A percentile compares a stretch with the other conserved stretches of the same genome.
Conservation (phyloP, 2,329 filamentous ascomycete species). For the Stagonosporopsis vannaccii region DNA sequence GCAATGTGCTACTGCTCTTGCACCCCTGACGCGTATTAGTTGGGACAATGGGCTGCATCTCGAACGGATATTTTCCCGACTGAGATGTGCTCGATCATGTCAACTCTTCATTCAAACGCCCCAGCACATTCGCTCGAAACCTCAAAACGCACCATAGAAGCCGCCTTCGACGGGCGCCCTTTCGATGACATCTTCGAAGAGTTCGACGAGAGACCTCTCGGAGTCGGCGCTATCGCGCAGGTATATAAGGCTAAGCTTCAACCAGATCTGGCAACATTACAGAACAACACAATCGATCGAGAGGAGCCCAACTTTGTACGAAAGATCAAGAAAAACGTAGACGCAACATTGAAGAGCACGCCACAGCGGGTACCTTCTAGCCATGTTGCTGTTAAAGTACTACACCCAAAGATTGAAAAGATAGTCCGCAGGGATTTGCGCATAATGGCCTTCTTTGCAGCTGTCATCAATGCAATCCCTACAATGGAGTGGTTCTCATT, state of each 20-base stretch:
- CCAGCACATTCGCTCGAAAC: slow-evolving; percentile 85
- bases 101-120: slow-evolving; percentile 90
- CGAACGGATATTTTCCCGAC: slow-evolving; percentile 94
- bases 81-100: slow-evolving; percentile 93
- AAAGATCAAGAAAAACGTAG: slow-evolving; percentile 81
- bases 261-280: slow-evolving; percentile 72
- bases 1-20: not conserved
- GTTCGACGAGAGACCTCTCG: slow-evolving; percentile 86
- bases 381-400: slow-evolving; percentile 94
- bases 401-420: slow-evolving; percentile 90
- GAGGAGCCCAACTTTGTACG: slow-evolving; percentile 67
- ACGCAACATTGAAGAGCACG: slow-evolving; percentile 83
- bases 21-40: slow-evolving; percentile 55
- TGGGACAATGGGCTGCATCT: slow-evolving; percentile 98
- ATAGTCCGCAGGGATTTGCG: slow-evolving; percentile 87
- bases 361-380: slow-evolving; percentile 85
- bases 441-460: slow-evolving; percentile 94
- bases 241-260: slow-evolving; percentile 96
- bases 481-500: slow-evolving; percentile 98
- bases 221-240: slow-evolving; percentile 95
- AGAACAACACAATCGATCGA: slow-evolving; percentile 61
- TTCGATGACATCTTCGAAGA: slow-evolving; percentile 97
- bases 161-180: slow-evolving; percentile 78
- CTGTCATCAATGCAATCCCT: slow-evolving; percentile 81
- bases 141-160: slow-evolving; percentile 80